Evolutionary conservation across 495 filamentous ascomycete species (phyloP), one percentile per base, ranked within the genome.

Genomic region (Penicillium angulare): DNA sequence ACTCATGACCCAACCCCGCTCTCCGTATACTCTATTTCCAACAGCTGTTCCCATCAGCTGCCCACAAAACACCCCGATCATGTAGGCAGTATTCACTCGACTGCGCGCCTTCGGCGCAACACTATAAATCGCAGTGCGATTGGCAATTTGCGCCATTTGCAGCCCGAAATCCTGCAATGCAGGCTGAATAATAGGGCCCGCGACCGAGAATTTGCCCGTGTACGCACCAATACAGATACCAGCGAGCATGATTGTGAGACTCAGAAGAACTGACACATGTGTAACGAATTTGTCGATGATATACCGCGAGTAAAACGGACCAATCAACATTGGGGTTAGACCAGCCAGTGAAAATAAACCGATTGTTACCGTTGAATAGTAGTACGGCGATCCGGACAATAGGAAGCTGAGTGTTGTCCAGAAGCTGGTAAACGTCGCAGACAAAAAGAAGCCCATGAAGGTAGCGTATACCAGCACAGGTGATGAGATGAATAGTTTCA

Each of bases 391-490:
- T 0, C 75, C 78, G 1, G 86, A 78, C 5, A 93, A 77, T 17
- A 92, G 78, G 65, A 95, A 95, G 0, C 87, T 90, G 15, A 92
- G 69, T 0, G 89, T 92, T 2, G 89, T 93, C 89, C 89, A 95
- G 73, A 85, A 87, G 24, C 60, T 69, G n/a, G 84, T 88, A 63
- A 88, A 88, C 1, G 77, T 81, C 0, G 74, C 66, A 4, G 74
- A 74, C 10, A 71, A 72, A 50, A 80, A 77, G 53, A 85, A 78
- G 1, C 78, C 76, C 33, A 83, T 77, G 1, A 85, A 57, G 26
- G 80, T 83, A 3, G 79, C 79, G 58, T 92, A 88, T 0, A 86
- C 75, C 2, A 95, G 76, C 3, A 87, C 66, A 1, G 89, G 87
- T 41, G 89, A 76, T 2, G 72, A 76, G 47, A 77, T 59, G 20